These are phyloP conservation scores for Butyriboletus appendiculatus DNA, from an alignment of 1,284 basidiomycete genomes.

Conservation along the genomic window DNA sequence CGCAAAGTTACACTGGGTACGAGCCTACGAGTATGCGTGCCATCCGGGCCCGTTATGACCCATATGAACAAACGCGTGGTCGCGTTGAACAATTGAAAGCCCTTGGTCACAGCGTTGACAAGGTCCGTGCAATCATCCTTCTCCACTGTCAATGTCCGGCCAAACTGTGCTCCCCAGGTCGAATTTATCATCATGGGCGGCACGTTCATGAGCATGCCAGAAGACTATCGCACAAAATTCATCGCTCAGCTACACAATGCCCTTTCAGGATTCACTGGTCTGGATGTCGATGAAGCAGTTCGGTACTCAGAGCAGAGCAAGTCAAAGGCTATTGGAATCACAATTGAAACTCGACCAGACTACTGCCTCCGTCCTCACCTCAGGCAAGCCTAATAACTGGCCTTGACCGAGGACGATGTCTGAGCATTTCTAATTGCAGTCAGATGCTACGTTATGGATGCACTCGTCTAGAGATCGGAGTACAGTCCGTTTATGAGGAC, in stretches of 20 bases:
- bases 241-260: conserved; percentile 98
- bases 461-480: conserved; percentile 97
- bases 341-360: conserved; percentile 98
- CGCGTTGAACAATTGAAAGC: conserved; percentile 95
- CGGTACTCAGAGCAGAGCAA: conserved; percentile 95
- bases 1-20: conserved; percentile 96
- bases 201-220: conserved; percentile 99
- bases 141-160: neutral
- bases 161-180: conserved; percentile 53
- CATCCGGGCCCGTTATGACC: conserved; percentile 97
- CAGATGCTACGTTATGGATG: conserved; percentile 99
- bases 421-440: conserved; percentile 41
- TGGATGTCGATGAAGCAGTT: conserved; percentile 97
- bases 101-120: conserved; percentile 96
- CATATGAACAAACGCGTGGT: conserved; percentile 96
- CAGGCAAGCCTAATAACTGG: conserved; percentile 46
- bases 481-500: conserved; percentile 99
- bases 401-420: neutral
- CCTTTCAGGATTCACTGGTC: conserved; percentile 91
- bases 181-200: conserved; percentile 99
- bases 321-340: conserved; percentile 99
- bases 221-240: conserved; percentile 93
- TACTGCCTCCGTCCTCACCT: conserved; percentile 98
- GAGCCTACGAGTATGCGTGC: conserved; percentile 99
- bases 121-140: conserved; percentile 50